phyloP scores from a whole-genome alignment of 495 filamentous ascomycete species.

The Evernia prunastri region DNA sequence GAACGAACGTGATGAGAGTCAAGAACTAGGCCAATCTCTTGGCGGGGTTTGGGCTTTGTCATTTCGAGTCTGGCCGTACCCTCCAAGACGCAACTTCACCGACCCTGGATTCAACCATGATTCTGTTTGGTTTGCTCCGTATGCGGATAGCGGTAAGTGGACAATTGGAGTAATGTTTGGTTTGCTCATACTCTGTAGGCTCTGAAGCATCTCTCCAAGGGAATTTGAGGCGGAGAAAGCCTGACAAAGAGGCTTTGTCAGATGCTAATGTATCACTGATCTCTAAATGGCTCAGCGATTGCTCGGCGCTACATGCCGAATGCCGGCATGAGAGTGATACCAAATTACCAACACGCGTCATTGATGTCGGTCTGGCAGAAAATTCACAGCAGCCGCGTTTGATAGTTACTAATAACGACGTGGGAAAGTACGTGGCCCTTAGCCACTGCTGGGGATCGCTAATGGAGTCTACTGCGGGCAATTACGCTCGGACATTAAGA shows the following conservation, averaged over 20 bases:
- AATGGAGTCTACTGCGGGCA: not conserved
- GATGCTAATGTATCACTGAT: not conserved
- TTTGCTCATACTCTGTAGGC: not conserved
- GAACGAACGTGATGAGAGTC: not conserved
- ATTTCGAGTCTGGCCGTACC: not conserved
- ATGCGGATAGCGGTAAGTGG: not conserved
- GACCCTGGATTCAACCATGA: not conserved
- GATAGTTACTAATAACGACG: not conserved
- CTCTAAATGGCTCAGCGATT: not conserved
- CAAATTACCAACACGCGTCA: slow-evolving; percentile 9
- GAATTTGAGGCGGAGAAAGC: not conserved
- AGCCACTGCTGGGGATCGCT: slow-evolving; percentile 14
- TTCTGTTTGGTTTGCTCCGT: not conserved
- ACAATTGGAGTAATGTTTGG: not conserved
- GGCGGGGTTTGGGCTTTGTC: not conserved
- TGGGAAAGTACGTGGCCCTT: slow-evolving; percentile 6
- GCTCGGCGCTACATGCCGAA: not conserved
- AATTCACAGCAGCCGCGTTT: not conserved
- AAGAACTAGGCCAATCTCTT: not conserved
- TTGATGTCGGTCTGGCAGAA: slow-evolving; percentile 4
- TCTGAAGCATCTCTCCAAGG: not conserved
- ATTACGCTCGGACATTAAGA: slow-evolving; percentile 2
- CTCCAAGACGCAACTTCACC: not conserved
- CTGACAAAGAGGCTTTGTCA: not conserved
- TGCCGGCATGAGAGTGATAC: not conserved